Percentiles rank a stretch among this genome's conserved stretches.
phyloP scores from a whole-genome alignment of 2,329 filamentous ascomycete genomes.

The Fusarium nisikadoi region DNA sequence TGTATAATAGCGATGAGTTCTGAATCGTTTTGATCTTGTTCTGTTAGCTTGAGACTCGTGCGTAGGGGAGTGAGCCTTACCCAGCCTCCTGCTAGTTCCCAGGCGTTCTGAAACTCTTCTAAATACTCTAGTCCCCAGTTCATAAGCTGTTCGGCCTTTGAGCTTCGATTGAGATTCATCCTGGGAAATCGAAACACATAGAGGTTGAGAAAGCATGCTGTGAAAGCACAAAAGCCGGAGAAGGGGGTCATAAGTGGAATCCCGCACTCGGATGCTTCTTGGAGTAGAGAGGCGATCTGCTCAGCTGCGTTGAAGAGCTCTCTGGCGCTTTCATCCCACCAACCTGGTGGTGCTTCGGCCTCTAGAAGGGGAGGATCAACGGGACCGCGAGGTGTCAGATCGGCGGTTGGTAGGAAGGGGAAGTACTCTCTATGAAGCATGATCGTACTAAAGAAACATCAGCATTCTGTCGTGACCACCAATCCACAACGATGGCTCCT shows the following conservation, averaged over 20 bases:
- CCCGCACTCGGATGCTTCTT: constrained; percentile 52
- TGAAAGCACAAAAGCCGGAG: constrained; percentile 58
- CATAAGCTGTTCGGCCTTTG: constrained; percentile 31
- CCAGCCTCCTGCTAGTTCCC: constrained; percentile 40
- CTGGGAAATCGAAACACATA: constrained; percentile 54
- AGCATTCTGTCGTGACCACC: background rate
- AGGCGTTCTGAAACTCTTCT: constrained; percentile 37
- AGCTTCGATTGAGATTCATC: constrained; percentile 49
- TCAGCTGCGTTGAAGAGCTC: constrained; percentile 52
- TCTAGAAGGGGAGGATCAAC: constrained; percentile 54
- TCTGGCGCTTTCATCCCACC: constrained; percentile 53
- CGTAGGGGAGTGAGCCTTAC: background rate
- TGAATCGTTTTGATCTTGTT: constrained; percentile 40
- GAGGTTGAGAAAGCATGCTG: constrained; percentile 55
- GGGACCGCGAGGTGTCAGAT: constrained; percentile 51
- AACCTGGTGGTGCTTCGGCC: constrained; percentile 50
- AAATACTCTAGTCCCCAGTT: constrained; percentile 35
- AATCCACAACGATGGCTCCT: background rate
- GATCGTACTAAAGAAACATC: constrained; percentile 45
- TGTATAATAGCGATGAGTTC: constrained; percentile 33
- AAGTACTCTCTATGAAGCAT: constrained; percentile 58
- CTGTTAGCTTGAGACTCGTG: background rate
- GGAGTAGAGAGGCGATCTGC: constrained; percentile 49
- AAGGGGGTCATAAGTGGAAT: constrained; percentile 54
- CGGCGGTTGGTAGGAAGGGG: constrained; percentile 54